phyloP scores from a whole-genome alignment of 1,284 basidiomycete genomes.

The Melanopsichium pennsylvanicum region DNA sequence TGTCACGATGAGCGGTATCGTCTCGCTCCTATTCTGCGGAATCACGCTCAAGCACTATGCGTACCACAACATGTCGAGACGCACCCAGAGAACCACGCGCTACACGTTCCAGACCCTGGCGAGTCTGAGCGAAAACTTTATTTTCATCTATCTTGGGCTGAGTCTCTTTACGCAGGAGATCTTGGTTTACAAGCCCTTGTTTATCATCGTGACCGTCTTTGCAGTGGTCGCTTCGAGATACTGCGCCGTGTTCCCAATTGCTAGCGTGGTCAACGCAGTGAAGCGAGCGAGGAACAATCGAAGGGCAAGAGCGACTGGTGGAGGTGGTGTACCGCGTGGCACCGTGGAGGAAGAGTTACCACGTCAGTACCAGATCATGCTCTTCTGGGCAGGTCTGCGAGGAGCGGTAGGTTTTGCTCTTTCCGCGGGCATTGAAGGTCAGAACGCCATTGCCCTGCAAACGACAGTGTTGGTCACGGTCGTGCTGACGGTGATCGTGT shows the following conservation, averaged over 20 bases:
- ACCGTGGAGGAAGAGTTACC: slow-evolving; percentile 52
- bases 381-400: slow-evolving; percentile 97
- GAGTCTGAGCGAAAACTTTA: slow-evolving; percentile 92
- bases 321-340: slow-evolving; percentile 39
- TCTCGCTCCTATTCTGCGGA: slow-evolving; percentile 96
- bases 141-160: slow-evolving; percentile 98
- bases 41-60: slow-evolving; percentile 99
- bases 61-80: slow-evolving; percentile 96
- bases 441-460: slow-evolving; percentile 86
- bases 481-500: slow-evolving; percentile 91
- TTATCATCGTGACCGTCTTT: slow-evolving; percentile 74
- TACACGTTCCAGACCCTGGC: slow-evolving; percentile 71
- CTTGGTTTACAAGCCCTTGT: slow-evolving; percentile 92
- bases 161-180: slow-evolving; percentile 89
- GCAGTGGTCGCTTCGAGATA: slow-evolving; percentile 94
- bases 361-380: slow-evolving; percentile 68
- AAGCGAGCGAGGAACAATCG: slow-evolving; percentile 83
- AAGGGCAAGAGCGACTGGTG: slow-evolving; percentile 31
- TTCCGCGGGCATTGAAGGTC: slow-evolving; percentile 90
- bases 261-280: slow-evolving; percentile 87
- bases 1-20: slow-evolving; percentile 92
- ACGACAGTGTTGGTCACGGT: slow-evolving; percentile 96
- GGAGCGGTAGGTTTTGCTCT: slow-evolving; percentile 97
- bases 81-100: slow-evolving; percentile 93
- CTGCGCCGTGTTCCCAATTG: slow-evolving; percentile 95